Base-by-base conservation (phyloP, 352 stramenopile species). In the Phytophthora gonapodyides region DNA sequence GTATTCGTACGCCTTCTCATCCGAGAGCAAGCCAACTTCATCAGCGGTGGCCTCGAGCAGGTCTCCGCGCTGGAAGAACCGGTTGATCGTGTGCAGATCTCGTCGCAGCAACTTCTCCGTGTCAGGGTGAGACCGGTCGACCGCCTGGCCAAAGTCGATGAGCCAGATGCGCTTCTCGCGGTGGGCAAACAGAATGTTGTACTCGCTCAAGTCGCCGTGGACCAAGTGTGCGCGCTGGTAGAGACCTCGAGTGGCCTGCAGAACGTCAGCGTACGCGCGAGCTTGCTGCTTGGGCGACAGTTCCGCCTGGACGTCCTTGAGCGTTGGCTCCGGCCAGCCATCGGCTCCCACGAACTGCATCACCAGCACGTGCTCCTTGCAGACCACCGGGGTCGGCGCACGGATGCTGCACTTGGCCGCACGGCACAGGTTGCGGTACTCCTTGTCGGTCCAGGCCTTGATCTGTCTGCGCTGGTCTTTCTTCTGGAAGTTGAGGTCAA, bases 101-200 rank as follows among this genome's bases (percentile, higher is more conserved):
- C 89, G 79, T 27, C 63, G 53, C 13, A 98, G 46, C 5, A 89
- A 80, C 41, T 79, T 73, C 42, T 80, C 57, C 7, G 82, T 84
- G 33, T 83, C 67, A 1, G 88, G 88, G 47, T 97, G 92, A 3
- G 76, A 84, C 5, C 73, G 62, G 62, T 97, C 88, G 24, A 97
- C 83, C 7, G 89, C 81, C 63, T 98, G 92, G 1, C 87, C 89
- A 78, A 98, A 97, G 65, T 98, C 92, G 64, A 98, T 97, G 11
- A 98, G 85, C 87, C 64, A 97, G 60, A 72, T 76, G 50, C 66
- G 80, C 41, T 80, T 78, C 66, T 78, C 84, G 46, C 61, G 71
- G n/a, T 62, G 54, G 38, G 69, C 54, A 27, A 91, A 83, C 11
- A 98, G 68, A 16, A 98, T 88, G 64, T 98, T 98, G 77, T 97